Percentiles rank a stretch among this genome's conserved stretches.
These are phyloP conservation scores for Candolleomyces eurysporus DNA, from an alignment of 768 basidiomycete species.

Conservation along the genomic window DNA sequence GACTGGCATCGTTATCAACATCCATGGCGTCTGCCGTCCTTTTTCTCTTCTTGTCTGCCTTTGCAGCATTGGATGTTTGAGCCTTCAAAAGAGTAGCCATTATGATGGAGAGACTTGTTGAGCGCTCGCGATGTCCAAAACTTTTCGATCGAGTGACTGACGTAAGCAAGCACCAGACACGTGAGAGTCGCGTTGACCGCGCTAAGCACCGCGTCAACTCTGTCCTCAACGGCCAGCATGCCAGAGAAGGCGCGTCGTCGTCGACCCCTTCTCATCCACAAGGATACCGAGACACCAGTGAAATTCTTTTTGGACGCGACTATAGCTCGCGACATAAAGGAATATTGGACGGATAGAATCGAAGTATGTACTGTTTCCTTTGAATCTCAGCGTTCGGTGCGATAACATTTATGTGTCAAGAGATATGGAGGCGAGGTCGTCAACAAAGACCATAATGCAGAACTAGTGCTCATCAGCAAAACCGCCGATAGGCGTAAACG, in stretches of 20 bases:
- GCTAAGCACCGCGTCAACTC: background rate
- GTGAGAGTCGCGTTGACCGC: background rate
- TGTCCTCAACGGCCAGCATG: background rate
- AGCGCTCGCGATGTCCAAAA: slow-evolving; percentile 7
- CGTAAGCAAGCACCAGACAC: background rate
- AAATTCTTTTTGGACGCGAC: slow-evolving; percentile 34
- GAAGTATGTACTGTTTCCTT: slow-evolving; percentile 23
- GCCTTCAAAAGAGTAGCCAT: slow-evolving; percentile 70
- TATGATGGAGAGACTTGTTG: slow-evolving; percentile 1
- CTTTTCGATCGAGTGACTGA: background rate
- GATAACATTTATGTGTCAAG: slow-evolving; percentile 13
- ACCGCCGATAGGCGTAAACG: background rate
- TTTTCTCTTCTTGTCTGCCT: slow-evolving; percentile 59
- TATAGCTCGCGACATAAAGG: slow-evolving; percentile 20
- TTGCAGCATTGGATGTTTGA: slow-evolving; percentile 56
- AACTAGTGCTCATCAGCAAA: slow-evolving; percentile 23
- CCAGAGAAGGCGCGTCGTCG: background rate
- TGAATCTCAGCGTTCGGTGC: background rate
- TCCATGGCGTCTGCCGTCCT: slow-evolving; percentile 62
- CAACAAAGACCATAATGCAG: slow-evolving; percentile 14
- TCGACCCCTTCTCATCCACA: slow-evolving; percentile 16
- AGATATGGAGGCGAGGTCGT: slow-evolving; percentile 26
- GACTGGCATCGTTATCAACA: slow-evolving; percentile 34
- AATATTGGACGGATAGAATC: slow-evolving; percentile 27
- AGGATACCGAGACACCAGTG: slow-evolving; percentile 23